phyloP scores from a whole-genome alignment of 2,329 filamentous ascomycete species.

The Plenodomus tracheiphilus region DNA sequence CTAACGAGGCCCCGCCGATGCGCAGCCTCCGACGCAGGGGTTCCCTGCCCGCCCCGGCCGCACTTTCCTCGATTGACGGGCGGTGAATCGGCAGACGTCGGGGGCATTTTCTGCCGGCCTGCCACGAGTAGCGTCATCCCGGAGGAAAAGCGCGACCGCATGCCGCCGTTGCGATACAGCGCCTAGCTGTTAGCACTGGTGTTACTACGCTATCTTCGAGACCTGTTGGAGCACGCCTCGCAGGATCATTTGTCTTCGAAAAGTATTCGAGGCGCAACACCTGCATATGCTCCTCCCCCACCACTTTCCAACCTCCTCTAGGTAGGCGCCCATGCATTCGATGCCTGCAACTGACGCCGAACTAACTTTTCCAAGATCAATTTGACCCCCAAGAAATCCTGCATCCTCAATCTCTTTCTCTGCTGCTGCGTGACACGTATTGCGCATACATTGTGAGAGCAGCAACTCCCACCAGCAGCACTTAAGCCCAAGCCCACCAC shows the following conservation, averaged over 20 bases:
- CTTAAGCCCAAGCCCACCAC: background rate
- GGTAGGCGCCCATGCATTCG: background rate
- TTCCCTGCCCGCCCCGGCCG: constrained; percentile 15
- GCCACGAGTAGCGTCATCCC: constrained; percentile 17
- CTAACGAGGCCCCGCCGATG: constrained; percentile 17
- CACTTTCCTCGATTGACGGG: constrained; percentile 11
- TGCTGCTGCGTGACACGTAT: background rate
- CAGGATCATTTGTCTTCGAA: constrained; percentile 1
- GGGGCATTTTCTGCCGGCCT: constrained; percentile 14
- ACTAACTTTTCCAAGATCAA: background rate
- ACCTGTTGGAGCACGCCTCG: background rate
- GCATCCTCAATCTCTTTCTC: background rate
- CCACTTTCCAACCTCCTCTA: constrained; percentile 2
- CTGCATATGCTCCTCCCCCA: constrained; percentile 4
- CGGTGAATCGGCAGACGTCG: constrained; percentile 21
- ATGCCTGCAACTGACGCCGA: background rate
- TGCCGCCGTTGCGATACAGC: no score
- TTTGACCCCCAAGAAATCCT: background rate
- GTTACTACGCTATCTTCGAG: no score
- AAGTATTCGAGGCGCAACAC: constrained; percentile 3
- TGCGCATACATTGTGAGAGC: background rate
- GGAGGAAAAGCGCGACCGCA: constrained; percentile 6
- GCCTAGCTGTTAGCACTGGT: no score
- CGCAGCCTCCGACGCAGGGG: constrained; percentile 7
- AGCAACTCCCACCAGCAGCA: background rate